These are phyloP conservation scores for Yarrowia phangngaensis DNA, from an alignment of 805 yeast species.

Conservation along the genomic window DNA sequence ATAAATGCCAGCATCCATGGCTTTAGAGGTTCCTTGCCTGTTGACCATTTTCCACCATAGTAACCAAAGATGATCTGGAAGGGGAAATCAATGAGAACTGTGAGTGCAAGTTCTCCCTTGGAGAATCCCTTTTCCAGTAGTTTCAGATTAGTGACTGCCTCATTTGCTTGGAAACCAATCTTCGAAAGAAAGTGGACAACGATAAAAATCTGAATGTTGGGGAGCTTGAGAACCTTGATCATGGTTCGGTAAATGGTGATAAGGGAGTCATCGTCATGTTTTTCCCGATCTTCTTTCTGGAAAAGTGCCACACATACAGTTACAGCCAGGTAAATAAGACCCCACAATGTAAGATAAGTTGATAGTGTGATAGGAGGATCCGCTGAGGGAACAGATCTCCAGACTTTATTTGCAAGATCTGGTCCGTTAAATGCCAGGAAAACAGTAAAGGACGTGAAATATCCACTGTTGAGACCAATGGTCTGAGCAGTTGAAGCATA, in stretches of 20 bases:
- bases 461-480: constrained; percentile 88
- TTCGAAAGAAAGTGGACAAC: constrained; percentile 74
- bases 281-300: constrained; percentile 68
- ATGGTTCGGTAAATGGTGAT: constrained; percentile 39
- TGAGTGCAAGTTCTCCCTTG: constrained; percentile 87
- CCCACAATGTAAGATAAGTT: constrained; percentile 74
- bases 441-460: constrained; percentile 85
- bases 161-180: constrained; percentile 92
- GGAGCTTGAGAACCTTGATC: constrained; percentile 45
- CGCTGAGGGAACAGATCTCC: constrained; percentile 58
- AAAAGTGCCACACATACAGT: constrained; percentile 57
- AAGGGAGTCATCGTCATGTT: constrained; percentile 35
- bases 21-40: constrained; percentile 59
- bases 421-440: constrained; percentile 87
- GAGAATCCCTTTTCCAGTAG: constrained; percentile 86
- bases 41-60: constrained; percentile 92
- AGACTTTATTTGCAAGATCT: constrained; percentile 84
- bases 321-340: constrained; percentile 61
- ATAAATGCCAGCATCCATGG: constrained; percentile 90
- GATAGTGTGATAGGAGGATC: constrained; percentile 69
- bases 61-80: constrained; percentile 93
- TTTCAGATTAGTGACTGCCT: constrained; percentile 90
- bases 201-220: constrained; percentile 70
- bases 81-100: constrained; percentile 92
- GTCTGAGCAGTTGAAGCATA: constrained; percentile 98